Evolutionary conservation across 2,329 filamentous ascomycete species (phyloP).

Genomic region (Emmonsiellopsis sp.): DNA sequence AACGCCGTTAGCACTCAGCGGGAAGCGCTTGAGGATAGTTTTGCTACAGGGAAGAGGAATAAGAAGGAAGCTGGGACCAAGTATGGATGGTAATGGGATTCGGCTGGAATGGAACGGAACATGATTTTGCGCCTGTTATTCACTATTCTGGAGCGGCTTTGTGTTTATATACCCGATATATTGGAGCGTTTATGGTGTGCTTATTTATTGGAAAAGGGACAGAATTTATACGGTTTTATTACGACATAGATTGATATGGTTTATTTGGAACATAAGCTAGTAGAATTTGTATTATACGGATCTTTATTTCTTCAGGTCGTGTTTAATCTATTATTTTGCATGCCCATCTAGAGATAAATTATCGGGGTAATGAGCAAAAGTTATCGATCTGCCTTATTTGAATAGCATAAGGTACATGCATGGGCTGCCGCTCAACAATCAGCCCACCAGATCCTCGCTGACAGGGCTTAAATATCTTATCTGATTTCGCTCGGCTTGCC

Average conservation of each 20-base stretch:
- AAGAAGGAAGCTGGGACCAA: constrained; percentile 70
- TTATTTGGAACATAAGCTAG: too few relatives aligned
- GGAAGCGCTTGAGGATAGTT: constrained; percentile 85
- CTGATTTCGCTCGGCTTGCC: too few relatives aligned
- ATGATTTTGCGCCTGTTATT: not conserved
- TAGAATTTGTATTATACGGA: too few relatives aligned
- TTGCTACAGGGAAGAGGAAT: constrained; percentile 69
- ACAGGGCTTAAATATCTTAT: too few relatives aligned
- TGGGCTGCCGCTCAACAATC: too few relatives aligned
- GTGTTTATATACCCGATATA: not conserved
- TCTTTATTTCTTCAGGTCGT: not conserved
- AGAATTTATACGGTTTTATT: not conserved
- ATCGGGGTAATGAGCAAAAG: not conserved
- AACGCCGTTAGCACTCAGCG: constrained; percentile 72
- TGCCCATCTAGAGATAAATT: not conserved
- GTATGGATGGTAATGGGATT: constrained; percentile 62
- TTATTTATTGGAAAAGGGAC: not conserved
- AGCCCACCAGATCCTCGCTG: too few relatives aligned
- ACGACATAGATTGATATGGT: not conserved
- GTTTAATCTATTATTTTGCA: not conserved
- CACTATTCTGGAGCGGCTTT: not conserved
- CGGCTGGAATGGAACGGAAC: not conserved
- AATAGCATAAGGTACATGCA: too few relatives aligned
- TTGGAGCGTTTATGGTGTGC: too few relatives aligned
- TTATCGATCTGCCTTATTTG: too few relatives aligned